Conservation (phyloP, 2,329 filamentous ascomycete genomes). For the Penicillium decumbens region DNA sequence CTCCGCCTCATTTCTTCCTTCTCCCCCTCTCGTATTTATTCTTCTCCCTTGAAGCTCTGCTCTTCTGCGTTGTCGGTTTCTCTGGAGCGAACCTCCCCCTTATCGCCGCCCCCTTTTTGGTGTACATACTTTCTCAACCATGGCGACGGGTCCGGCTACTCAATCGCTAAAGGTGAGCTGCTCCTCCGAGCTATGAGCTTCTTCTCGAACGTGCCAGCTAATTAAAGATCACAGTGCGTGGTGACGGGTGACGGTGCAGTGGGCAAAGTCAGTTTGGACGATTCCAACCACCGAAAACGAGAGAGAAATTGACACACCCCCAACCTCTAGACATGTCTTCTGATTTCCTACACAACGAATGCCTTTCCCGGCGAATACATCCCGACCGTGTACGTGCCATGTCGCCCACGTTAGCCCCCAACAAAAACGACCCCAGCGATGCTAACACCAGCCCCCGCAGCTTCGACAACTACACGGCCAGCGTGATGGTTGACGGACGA, state of each 20-base stretch:
- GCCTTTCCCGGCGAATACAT: slow-evolving; percentile 99
- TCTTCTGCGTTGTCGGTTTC: background rate
- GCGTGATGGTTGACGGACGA: slow-evolving; percentile 98
- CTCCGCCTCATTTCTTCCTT: slow-evolving; percentile 14
- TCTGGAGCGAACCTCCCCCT: background rate
- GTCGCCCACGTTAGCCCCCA: background rate
- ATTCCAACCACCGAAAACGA: background rate
- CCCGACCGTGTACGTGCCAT: slow-evolving; percentile 66
- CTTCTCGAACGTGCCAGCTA: slow-evolving; percentile 23
- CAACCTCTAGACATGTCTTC: slow-evolving; percentile 75
- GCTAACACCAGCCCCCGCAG: slow-evolving; percentile 45
- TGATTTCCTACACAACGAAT: slow-evolving; percentile 99
- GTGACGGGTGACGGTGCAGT: slow-evolving; percentile 99
- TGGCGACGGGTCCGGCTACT: slow-evolving; percentile 78
- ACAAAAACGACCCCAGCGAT: background rate
- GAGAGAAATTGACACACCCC: slow-evolving; percentile 1
- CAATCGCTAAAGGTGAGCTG: slow-evolving; percentile 79
- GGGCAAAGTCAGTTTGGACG: slow-evolving; percentile 69
- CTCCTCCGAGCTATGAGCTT: slow-evolving; percentile 9
- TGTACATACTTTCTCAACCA: slow-evolving; percentile 32
- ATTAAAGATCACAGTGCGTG: slow-evolving; percentile 67
- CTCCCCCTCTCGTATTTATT: slow-evolving; percentile 4
- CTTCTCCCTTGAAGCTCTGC: slow-evolving; percentile 16
- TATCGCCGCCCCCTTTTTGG: slow-evolving; percentile 14
- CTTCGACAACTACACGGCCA: slow-evolving; percentile 98